Conservation (phyloP, 2,329 filamentous ascomycete species). For the Fusarium sp. region DNA sequence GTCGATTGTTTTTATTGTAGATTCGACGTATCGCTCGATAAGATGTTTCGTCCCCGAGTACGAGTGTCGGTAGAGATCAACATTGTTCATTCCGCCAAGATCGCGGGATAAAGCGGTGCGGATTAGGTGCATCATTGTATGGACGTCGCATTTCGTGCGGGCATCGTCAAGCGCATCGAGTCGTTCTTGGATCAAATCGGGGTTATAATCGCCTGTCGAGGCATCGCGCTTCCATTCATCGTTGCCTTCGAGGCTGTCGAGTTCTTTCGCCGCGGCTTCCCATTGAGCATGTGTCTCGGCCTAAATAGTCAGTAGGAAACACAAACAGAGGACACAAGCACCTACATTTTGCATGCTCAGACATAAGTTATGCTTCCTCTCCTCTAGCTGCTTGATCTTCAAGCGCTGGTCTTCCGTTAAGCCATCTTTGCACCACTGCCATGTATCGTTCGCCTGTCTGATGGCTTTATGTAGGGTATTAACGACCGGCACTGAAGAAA, state of each 20-base stretch:
- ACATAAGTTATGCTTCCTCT: conserved; percentile 71
- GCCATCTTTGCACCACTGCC: conserved; percentile 65
- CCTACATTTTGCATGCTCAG: conserved; percentile 74
- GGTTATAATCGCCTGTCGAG: conserved; percentile 74
- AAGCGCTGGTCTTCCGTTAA: conserved; percentile 62
- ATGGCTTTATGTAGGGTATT: conserved; percentile 49
- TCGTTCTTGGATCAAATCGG: conserved; percentile 74
- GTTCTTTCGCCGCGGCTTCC: conserved; percentile 77
- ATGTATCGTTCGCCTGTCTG: conserved; percentile 54
- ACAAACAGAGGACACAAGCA: not conserved
- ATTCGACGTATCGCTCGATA: conserved; percentile 88
- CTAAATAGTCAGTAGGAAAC: conserved; percentile 53
- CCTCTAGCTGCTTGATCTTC: conserved; percentile 60
- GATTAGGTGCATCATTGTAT: conserved; percentile 81
- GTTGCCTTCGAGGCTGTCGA: conserved; percentile 84
- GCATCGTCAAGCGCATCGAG: conserved; percentile 80
- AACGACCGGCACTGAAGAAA: conserved; percentile 34
- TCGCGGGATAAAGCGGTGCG: conserved; percentile 84
- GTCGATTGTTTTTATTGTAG: conserved; percentile 78
- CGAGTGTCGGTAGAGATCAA: conserved; percentile 83
- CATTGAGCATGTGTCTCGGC: conserved; percentile 78
- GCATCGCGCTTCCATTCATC: conserved; percentile 81
- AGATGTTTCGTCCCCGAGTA: conserved; percentile 87
- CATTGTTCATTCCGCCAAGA: conserved; percentile 86
- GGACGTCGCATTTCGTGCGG: conserved; percentile 75